These are phyloP conservation scores for Dothideomycetes sp. DNA, from an alignment of 2,329 filamentous ascomycete species.

Conservation along the genomic window DNA sequence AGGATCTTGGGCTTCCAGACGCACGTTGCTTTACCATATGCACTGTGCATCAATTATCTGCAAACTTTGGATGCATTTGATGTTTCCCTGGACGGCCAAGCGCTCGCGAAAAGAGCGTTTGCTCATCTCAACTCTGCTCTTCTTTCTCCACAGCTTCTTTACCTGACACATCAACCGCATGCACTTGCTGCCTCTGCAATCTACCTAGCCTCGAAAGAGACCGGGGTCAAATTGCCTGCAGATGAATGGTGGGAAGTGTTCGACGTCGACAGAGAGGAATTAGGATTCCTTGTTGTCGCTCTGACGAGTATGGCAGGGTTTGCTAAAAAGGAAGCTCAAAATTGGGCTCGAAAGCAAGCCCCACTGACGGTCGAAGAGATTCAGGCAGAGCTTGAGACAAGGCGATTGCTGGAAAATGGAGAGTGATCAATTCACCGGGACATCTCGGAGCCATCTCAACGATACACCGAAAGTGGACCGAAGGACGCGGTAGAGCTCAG, in stretches of 20 bases:
- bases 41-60: slow-evolving; percentile 81
- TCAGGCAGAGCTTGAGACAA: slow-evolving; percentile 48
- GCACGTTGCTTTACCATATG: slow-evolving; percentile 75
- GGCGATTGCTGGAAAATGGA: slow-evolving; percentile 27
- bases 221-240: slow-evolving; percentile 66
- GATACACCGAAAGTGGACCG: too few relatives aligned
- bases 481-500: too few relatives aligned
- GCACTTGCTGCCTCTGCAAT: slow-evolving; percentile 78
- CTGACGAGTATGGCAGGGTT: slow-evolving; percentile 70
- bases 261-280: slow-evolving; percentile 85
- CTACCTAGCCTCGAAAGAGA: slow-evolving; percentile 75
- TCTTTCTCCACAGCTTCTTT: slow-evolving; percentile 77
- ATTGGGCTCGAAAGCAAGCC: slow-evolving; percentile 39
- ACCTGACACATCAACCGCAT: slow-evolving; percentile 83
- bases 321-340: slow-evolving; percentile 45
- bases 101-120: slow-evolving; percentile 54
- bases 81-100: slow-evolving; percentile 28
- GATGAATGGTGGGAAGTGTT: slow-evolving; percentile 97
- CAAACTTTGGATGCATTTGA: slow-evolving; percentile 68
- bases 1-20: slow-evolving; percentile 69
- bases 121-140: slow-evolving; percentile 79
- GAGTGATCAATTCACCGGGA: slow-evolving; percentile 1
- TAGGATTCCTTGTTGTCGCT: slow-evolving; percentile 83
- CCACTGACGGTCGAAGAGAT: slow-evolving; percentile 49
- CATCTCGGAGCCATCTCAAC: too few relatives aligned